Evolutionary conservation across 345 rosid species (phyloP), one percentile per base, ranked within the genome.

Genomic region (Eucalyptus sp.): DNA sequence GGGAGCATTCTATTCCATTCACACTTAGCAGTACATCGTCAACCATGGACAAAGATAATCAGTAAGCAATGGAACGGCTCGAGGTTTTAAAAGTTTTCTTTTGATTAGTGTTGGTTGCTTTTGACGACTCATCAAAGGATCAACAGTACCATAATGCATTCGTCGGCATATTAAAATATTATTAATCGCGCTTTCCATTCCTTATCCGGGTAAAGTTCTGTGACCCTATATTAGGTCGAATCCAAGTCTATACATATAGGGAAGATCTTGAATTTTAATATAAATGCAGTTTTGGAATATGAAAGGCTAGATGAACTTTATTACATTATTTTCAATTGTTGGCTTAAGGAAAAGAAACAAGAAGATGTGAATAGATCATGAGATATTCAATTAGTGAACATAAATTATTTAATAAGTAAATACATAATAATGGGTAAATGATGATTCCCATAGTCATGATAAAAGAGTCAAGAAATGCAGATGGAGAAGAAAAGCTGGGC

Each of bases 71-170:
- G 15, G 13, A 76, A 20, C 83, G 12, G 83, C 48, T 76, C 83
- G 48, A 10, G 27, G 48, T 37, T 76, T 20, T 20, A 20, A 20
- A 37, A 20, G 27, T 37, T 76, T 76, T 41, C 5, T 20, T 71
- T 76, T 76, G 83, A 41, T 37, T 20, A 20, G 27, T 37, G 13
- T 37, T 37, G 48, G 27, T 76, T 76, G 83, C 83, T 76, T 37
- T 20, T 76, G 29, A 15, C 13, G 2, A 76, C 48, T 76, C 8
- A 41, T 76, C 83, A 37, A 37, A 18, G 81, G 81, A 71, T 71
- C 3, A 1, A 37, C 46, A 37, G 6, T 33, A 33, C 4, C 46
- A 71, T 37, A 37, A 0, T 0, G 4, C 81, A 9, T 41, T 71
- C 13, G 2, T 17, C 22, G 33, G 25, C 25, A 10, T 33, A 71